Conservation (phyloP, 192 early-diverging fungal genomes). For the Coemansia sp. region DNA sequence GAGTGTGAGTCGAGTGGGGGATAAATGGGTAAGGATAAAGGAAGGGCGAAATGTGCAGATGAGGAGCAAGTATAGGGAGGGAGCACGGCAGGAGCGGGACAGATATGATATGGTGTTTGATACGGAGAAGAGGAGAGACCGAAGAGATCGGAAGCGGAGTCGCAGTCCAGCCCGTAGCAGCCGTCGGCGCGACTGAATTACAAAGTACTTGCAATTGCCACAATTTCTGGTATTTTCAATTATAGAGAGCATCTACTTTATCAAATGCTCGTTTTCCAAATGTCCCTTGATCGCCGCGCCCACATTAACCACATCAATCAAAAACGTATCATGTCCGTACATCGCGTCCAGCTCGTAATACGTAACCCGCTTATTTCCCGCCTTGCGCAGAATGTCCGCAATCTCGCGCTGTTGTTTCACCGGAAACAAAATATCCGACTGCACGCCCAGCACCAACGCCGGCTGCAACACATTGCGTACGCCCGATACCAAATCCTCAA, state of each 20-base stretch:
- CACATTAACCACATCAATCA: slow-evolving; percentile 85
- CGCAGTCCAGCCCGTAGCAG: slow-evolving; percentile 6
- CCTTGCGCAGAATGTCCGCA: slow-evolving; percentile 76
- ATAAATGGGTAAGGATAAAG: slow-evolving; percentile 61
- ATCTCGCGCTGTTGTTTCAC: slow-evolving; percentile 95
- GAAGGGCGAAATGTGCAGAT: not conserved
- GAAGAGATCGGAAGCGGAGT: slow-evolving; percentile 2
- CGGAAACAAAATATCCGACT: slow-evolving; percentile 94
- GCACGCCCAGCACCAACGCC: slow-evolving; percentile 87
- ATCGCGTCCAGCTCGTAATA: slow-evolving; percentile 96
- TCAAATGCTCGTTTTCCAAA: slow-evolving; percentile 53
- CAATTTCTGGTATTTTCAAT: too few species aligned
- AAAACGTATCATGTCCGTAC: slow-evolving; percentile 97
- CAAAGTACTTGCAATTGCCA: too few species aligned
- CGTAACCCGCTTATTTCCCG: slow-evolving; percentile 86
- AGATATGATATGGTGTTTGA: slow-evolving; percentile 45
- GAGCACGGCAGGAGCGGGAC: not conserved
- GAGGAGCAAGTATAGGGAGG: slow-evolving; percentile 17
- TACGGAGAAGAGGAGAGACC: not conserved
- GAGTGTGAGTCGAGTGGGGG: slow-evolving; percentile 80
- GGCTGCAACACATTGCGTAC: slow-evolving; percentile 61
- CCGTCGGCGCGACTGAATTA: too few species aligned
- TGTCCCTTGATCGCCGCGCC: slow-evolving; percentile 94
- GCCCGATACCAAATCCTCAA: slow-evolving; percentile 68
- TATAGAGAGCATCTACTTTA: too few species aligned